These are phyloP conservation scores for Cercospora sp. DNA, from an alignment of 2,329 filamentous ascomycete species.

Conservation along the genomic window DNA sequence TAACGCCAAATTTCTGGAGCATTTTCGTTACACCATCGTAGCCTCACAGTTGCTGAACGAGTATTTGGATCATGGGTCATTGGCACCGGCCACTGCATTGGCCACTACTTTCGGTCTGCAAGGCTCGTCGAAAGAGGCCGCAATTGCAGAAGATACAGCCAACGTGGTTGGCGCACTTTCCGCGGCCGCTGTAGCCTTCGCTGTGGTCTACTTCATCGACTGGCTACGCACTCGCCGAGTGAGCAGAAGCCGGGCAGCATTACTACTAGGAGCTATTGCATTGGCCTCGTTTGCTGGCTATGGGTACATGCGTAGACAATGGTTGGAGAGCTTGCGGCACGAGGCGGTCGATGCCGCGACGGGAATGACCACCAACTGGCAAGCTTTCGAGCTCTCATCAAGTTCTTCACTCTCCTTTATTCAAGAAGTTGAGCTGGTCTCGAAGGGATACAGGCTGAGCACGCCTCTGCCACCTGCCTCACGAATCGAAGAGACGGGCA, in stretches of 20 bases:
- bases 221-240: slow-evolving; percentile 62
- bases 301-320: slow-evolving; percentile 73
- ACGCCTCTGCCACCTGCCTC: slow-evolving; percentile 89
- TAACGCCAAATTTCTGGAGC: slow-evolving; percentile 82
- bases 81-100: slow-evolving; percentile 36
- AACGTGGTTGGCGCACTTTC: slow-evolving; percentile 63
- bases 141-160: slow-evolving; percentile 45
- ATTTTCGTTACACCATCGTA: slow-evolving; percentile 90
- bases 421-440: slow-evolving; percentile 94
- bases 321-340: slow-evolving; percentile 74
- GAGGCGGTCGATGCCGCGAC: slow-evolving; percentile 71
- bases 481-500: slow-evolving; percentile 74
- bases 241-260: slow-evolving; percentile 57
- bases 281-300: slow-evolving; percentile 62
- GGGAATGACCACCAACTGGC: slow-evolving; percentile 69
- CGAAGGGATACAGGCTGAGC: slow-evolving; percentile 86
- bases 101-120: slow-evolving; percentile 24
- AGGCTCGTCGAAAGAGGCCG: slow-evolving; percentile 24
- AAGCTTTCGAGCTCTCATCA: slow-evolving; percentile 76
- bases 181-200: slow-evolving; percentile 63
- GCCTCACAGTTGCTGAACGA: slow-evolving; percentile 85
- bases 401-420: slow-evolving; percentile 77
- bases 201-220: slow-evolving; percentile 66
- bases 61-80: slow-evolving; percentile 49
- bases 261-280: slow-evolving; percentile 53